Percentiles rank a stretch among this genome's conserved stretches.
Conservation (phyloP, 2,329 filamentous ascomycete genomes). For the Alternaria rosae region DNA sequence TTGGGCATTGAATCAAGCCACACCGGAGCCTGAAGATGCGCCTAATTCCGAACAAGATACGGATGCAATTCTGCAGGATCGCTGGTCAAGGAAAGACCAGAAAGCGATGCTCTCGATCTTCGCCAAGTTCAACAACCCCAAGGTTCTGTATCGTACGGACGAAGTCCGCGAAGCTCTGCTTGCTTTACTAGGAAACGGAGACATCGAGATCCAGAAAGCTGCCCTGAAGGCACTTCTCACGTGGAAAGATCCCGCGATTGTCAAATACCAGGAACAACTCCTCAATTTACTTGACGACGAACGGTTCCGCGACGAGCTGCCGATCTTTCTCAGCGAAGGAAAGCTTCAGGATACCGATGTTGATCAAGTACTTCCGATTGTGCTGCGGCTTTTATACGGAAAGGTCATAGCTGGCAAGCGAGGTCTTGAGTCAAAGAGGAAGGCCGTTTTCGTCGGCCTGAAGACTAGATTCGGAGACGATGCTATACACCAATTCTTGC, state of each 20-base stretch:
- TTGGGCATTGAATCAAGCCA: slow-evolving; percentile 64
- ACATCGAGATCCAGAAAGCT: slow-evolving; percentile 85
- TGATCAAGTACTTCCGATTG: slow-evolving; percentile 77
- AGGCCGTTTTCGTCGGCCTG: slow-evolving; percentile 76
- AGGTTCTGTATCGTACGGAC: slow-evolving; percentile 77
- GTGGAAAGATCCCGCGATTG: slow-evolving; percentile 83
- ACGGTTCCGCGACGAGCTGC: slow-evolving; percentile 92
- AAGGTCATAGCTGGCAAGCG: slow-evolving; percentile 84
- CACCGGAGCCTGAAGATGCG: slow-evolving; percentile 5
- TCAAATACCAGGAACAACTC: slow-evolving; percentile 83
- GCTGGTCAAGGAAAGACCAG: slow-evolving; percentile 81
- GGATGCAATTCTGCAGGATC: slow-evolving; percentile 23
- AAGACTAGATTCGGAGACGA: slow-evolving; percentile 73
- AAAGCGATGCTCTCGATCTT: slow-evolving; percentile 84
- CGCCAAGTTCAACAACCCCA: slow-evolving; percentile 84
- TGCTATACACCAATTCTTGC: slow-evolving; percentile 81
- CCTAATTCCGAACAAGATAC: not conserved
- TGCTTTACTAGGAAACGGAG: slow-evolving; percentile 81
- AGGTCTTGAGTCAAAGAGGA: slow-evolving; percentile 80
- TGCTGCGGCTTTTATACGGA: slow-evolving; percentile 88
- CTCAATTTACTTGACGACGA: slow-evolving; percentile 88
- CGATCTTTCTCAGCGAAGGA: slow-evolving; percentile 77
- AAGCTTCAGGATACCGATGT: slow-evolving; percentile 78
- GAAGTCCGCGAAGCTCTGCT: slow-evolving; percentile 81
- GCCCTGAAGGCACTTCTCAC: slow-evolving; percentile 84